phyloP scores from a whole-genome alignment of 148 eudicot genomes.

The Persicaria tinctoria region DNA sequence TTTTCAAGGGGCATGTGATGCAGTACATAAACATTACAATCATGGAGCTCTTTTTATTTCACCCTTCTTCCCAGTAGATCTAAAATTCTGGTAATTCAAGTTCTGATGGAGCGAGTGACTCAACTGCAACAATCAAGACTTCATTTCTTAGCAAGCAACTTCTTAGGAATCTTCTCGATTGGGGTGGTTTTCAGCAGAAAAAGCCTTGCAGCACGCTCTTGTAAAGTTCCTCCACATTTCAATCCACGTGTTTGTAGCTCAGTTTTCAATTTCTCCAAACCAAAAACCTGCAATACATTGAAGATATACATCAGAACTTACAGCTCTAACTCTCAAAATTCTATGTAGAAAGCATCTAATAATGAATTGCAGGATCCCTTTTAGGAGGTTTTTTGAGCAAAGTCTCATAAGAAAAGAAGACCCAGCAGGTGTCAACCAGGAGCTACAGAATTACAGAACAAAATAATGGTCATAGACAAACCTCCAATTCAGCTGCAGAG shows the following conservation, averaged over 20 bases:
- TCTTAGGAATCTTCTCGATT: slow-evolving; percentile 86
- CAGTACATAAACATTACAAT: background rate
- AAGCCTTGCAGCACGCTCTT: slow-evolving; percentile 93
- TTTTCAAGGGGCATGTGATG: background rate
- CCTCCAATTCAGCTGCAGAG: slow-evolving; percentile 81
- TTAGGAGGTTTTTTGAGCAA: background rate
- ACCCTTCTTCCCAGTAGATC: background rate
- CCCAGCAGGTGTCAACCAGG: background rate
- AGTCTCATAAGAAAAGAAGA: background rate
- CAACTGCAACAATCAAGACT: background rate
- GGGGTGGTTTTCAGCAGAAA: slow-evolving; percentile 88
- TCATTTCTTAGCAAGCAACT: slow-evolving; percentile 93
- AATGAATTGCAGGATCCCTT: background rate
- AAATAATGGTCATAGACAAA: slow-evolving; percentile 18
- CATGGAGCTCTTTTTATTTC: background rate
- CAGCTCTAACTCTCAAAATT: background rate
- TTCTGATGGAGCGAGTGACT: no score
- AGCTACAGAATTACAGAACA: background rate
- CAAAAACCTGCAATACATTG: slow-evolving; percentile 50
- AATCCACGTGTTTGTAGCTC: slow-evolving; percentile 79
- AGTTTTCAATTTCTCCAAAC: slow-evolving; percentile 74
- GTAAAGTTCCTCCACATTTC: slow-evolving; percentile 95
- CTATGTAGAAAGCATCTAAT: background rate
- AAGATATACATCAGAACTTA: background rate
- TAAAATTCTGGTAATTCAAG: no score